A percentile compares a stretch with the other conserved stretches of the same genome.
Conservation (phyloP, 2,329 filamentous ascomycete genomes). For the Colletotrichum cordylinicola region DNA sequence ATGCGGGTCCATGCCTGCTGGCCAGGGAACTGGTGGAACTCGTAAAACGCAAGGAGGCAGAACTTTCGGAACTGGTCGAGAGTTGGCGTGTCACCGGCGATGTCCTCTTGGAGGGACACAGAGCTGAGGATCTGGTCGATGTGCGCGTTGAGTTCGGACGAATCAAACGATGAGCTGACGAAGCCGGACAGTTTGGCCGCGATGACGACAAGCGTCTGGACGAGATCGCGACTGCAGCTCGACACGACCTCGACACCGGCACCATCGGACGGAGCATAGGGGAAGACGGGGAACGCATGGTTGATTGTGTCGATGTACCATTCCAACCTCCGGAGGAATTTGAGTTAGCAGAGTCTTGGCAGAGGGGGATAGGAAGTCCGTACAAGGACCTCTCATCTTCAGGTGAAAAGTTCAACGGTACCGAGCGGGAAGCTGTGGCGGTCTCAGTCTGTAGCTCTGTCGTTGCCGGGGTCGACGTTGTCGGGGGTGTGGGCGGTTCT, state of each 20-base stretch:
- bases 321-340: not conserved
- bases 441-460: not conserved
- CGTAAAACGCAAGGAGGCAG: conserved; percentile 19
- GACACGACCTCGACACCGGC: not conserved
- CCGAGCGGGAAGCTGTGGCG: not conserved
- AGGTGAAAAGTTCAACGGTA: not conserved
- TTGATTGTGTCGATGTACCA: not conserved
- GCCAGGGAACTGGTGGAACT: conserved; percentile 25
- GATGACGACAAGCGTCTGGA: not conserved
- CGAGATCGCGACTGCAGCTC: not conserved
- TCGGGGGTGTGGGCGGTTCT: not conserved
- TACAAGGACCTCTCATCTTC: not conserved
- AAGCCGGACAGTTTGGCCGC: conserved; percentile 14
- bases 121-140: not conserved
- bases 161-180: not conserved
- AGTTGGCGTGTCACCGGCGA: not conserved
- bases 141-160: not conserved
- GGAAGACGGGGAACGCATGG: not conserved
- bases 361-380: not conserved
- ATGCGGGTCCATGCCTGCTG: conserved; percentile 23
- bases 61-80: conserved; percentile 18
- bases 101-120: not conserved
- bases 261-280: not conserved
- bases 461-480: not conserved
- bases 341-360: not conserved